phyloP scores from a whole-genome alignment of 441 rosid genomes.

The Pelargonium australe region DNA sequence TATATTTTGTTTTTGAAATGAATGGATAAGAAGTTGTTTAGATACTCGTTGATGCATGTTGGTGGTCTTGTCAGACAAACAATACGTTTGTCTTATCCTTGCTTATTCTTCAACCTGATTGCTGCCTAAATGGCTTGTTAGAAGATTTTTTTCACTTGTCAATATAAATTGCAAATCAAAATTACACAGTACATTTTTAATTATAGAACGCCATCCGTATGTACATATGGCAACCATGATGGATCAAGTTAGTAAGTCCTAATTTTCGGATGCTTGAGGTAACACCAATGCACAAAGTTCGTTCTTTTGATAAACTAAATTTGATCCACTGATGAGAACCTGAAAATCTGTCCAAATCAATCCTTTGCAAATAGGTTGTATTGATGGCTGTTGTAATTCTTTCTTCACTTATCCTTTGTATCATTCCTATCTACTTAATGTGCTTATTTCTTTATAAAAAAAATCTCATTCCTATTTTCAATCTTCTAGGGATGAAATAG shows the following conservation, averaged over 20 bases:
- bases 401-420: background rate
- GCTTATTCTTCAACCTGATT: background rate
- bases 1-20: background rate
- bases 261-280: background rate
- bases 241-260: background rate
- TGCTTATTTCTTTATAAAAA: background rate
- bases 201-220: background rate
- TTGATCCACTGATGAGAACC: too few relatives aligned
- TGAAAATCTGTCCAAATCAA: background rate
- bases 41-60: background rate
- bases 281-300: too few relatives aligned
- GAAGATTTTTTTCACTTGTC: background rate
- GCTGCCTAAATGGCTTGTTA: background rate
- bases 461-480: conserved; percentile 6
- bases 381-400: background rate
- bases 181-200: background rate
- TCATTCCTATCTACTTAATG: background rate
- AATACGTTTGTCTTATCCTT: background rate
- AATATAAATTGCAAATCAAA: background rate
- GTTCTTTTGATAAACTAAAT: background rate
- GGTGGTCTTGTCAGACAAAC: background rate
- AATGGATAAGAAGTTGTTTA: background rate
- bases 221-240: background rate
- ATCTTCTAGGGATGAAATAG: conserved; percentile 72
- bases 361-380: background rate